Conservation (phyloP, 1,284 basidiomycete species). For the Melampsora abietis-canadensis region DNA sequence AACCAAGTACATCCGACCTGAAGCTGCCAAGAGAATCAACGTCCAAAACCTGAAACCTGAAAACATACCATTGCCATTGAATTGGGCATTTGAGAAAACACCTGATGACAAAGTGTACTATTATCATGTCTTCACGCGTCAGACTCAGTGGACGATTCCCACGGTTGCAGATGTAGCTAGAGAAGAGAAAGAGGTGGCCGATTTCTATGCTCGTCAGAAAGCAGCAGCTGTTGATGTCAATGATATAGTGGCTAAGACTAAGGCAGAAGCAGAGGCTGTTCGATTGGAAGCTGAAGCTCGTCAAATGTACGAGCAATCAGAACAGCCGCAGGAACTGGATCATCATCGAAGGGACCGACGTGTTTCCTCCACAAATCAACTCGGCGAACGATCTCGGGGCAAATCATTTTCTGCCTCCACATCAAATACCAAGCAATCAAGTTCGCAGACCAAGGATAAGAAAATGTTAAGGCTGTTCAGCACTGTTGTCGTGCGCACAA, state of each 20-base stretch:
- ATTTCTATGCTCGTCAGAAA: constrained; percentile 26
- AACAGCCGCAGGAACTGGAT: constrained; percentile 40
- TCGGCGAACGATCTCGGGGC: constrained; percentile 47
- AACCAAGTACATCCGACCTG: constrained; percentile 45
- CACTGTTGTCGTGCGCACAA: constrained; percentile 79
- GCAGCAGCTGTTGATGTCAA: constrained; percentile 45
- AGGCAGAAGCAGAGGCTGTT: constrained; percentile 56
- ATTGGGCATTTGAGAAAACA: constrained; percentile 28
- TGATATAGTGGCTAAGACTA: constrained; percentile 54
- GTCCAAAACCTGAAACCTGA: constrained; percentile 36
- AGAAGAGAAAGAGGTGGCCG: neutral
- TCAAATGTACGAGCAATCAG: constrained; percentile 49
- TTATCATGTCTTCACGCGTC: constrained; percentile 38
- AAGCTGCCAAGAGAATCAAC: constrained; percentile 42
- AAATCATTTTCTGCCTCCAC: constrained; percentile 49
- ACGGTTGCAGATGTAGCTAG: constrained; percentile 10
- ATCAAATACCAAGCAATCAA: constrained; percentile 46
- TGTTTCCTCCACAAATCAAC: constrained; percentile 46
- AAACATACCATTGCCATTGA: constrained; percentile 42
- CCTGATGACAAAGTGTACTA: constrained; percentile 38
- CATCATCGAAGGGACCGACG: constrained; percentile 43
- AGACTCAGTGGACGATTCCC: constrained; percentile 44
- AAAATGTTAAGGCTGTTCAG: constrained; percentile 77
- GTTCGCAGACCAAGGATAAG: constrained; percentile 69
- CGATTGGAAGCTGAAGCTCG: constrained; percentile 50